These are phyloP conservation scores for Crithidia mellificae DNA, from an alignment of 208 protist genomes.

Conservation along the genomic window DNA sequence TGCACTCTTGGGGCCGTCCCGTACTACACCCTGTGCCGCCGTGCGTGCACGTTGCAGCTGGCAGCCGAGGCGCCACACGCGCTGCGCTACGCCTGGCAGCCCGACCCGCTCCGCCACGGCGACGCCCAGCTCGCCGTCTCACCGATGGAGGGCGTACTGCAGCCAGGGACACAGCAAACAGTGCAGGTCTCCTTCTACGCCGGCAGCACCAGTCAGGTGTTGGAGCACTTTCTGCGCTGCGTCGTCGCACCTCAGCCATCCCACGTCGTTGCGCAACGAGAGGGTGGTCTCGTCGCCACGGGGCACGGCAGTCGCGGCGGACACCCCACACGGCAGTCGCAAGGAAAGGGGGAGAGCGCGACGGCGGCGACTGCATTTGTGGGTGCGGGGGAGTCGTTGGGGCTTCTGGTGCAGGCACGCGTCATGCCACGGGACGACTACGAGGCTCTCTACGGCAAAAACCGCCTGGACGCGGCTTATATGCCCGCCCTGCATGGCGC, in stretches of 20 bases:
- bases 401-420: constrained; percentile 80
- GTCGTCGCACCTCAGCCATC: constrained; percentile 47
- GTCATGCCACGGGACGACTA: constrained; percentile 75
- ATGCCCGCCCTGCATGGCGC: constrained; percentile 15
- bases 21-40: constrained; percentile 84
- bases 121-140: constrained; percentile 54
- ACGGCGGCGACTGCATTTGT: not conserved
- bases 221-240: constrained; percentile 70
- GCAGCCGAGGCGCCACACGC: constrained; percentile 12
- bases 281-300: not conserved
- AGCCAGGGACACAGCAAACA: constrained; percentile 45
- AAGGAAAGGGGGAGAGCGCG: constrained; percentile 10
- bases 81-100: constrained; percentile 29
- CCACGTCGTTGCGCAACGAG: not conserved
- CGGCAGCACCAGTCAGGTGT: constrained; percentile 78
- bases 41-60: constrained; percentile 55
- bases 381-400: constrained; percentile 42
- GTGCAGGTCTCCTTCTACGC: constrained; percentile 70
- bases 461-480: constrained; percentile 41
- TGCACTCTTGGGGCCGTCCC: constrained; percentile 69
- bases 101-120: constrained; percentile 44
- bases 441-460: constrained; percentile 55
- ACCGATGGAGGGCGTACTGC: constrained; percentile 54
- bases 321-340: constrained; percentile 38
- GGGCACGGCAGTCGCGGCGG: constrained; percentile 20